phyloP scores from a whole-genome alignment of 805 yeast species.

The Alloascoidea hylecoeti region DNA sequence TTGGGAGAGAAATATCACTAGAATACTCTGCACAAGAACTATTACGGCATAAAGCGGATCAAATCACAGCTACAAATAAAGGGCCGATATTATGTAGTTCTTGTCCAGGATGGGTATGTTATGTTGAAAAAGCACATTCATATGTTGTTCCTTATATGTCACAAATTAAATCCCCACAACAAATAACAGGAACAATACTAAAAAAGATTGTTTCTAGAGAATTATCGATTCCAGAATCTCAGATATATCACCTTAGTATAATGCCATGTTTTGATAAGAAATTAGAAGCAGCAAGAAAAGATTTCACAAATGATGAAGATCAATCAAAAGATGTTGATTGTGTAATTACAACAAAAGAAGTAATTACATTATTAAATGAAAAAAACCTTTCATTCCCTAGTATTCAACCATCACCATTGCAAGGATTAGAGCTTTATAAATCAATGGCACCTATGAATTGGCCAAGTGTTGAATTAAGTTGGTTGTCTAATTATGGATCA shows the following conservation, averaged over 20 bases:
- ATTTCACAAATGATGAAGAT: conserved; percentile 23
- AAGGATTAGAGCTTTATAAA: conserved; percentile 10
- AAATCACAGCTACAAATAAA: conserved; percentile 3
- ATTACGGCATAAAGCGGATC: conserved; percentile 10
- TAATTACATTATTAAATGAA: conserved; percentile 57
- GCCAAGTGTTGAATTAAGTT: conserved; percentile 45
- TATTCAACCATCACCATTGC: conserved; percentile 8
- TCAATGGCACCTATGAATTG: conserved; percentile 41
- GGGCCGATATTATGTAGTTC: conserved; percentile 53
- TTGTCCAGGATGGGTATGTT: conserved; percentile 95
- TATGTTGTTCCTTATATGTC: conserved; percentile 59
- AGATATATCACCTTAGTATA: conserved; percentile 67
- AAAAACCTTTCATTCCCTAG: conserved; percentile 13
- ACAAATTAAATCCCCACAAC: conserved; percentile 81
- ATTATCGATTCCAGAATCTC: conserved; percentile 14
- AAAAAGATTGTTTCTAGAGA: conserved; percentile 34
- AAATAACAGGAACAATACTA: conserved; percentile 70
- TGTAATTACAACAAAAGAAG: conserved; percentile 84
- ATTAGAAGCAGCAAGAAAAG: conserved; percentile 84
- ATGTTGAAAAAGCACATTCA: conserved; percentile 93
- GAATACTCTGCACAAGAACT: conserved; percentile 30
- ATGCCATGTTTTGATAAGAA: conserved; percentile 99
- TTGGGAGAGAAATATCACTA: conserved; percentile 62
- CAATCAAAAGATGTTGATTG: conserved; percentile 66
- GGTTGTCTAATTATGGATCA: conserved; percentile 70